Percentiles rank a stretch among this genome's conserved stretches.
These are phyloP conservation scores for Aspergillus calidoustus DNA, from an alignment of 2,329 filamentous ascomycete species.

Conservation along the genomic window DNA sequence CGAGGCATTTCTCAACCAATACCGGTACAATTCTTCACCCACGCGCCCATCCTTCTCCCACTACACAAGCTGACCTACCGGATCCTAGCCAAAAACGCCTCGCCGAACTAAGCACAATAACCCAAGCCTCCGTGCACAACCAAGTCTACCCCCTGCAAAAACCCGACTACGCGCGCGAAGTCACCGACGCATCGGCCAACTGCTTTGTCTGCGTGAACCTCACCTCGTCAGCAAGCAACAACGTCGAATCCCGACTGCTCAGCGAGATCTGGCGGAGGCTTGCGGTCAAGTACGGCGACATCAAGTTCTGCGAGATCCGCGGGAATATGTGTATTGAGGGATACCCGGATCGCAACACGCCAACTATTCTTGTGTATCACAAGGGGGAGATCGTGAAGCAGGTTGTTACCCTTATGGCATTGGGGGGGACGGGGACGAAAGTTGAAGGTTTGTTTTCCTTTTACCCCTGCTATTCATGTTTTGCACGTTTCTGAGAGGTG, in stretches of 20 bases:
- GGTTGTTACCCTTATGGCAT: constrained; percentile 81
- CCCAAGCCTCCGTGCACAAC: constrained; percentile 79
- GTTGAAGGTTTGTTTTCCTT: constrained; percentile 54
- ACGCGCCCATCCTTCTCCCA: not conserved
- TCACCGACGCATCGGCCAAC: constrained; percentile 84
- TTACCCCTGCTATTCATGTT: not conserved
- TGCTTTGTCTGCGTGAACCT: constrained; percentile 75
- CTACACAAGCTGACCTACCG: not conserved
- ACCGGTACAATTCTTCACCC: constrained; percentile 67
- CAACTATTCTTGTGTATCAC: constrained; percentile 89
- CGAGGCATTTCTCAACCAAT: constrained; percentile 85
- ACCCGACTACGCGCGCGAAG: constrained; percentile 86
- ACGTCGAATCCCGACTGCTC: constrained; percentile 82
- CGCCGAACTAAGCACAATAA: constrained; percentile 75
- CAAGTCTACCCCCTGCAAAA: constrained; percentile 93
- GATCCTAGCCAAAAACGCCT: constrained; percentile 72
- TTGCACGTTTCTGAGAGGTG: not conserved
- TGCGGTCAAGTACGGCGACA: constrained; percentile 82
- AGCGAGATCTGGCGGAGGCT: constrained; percentile 85
- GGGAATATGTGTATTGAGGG: constrained; percentile 93
- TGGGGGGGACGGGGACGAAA: constrained; percentile 73
- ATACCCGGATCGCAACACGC: constrained; percentile 93
- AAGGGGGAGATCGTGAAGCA: constrained; percentile 92
- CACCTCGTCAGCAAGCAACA: constrained; percentile 75
- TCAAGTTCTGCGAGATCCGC: constrained; percentile 97